Evolutionary conservation across 1,284 basidiomycete genomes (phyloP).

Genomic region (Heliocybe sulcata): DNA sequence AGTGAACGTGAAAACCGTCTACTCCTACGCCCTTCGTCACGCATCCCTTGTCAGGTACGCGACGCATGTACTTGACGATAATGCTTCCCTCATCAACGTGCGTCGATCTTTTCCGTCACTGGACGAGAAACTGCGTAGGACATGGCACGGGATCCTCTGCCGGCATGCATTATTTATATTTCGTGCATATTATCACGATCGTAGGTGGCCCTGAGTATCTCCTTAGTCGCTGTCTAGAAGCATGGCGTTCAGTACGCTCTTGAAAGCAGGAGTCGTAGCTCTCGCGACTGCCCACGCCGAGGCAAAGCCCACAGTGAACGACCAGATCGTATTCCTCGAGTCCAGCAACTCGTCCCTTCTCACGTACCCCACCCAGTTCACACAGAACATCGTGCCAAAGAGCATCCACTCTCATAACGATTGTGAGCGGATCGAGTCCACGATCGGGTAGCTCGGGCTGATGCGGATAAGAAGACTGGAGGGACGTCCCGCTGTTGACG

Average conservation of each 20-base stretch:
- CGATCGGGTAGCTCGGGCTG: background rate
- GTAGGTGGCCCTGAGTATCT: background rate
- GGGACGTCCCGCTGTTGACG: conserved; percentile 42
- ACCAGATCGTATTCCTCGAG: conserved; percentile 32
- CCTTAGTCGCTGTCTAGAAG: background rate
- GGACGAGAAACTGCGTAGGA: background rate
- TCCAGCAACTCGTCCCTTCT: conserved; percentile 33
- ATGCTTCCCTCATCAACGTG: background rate
- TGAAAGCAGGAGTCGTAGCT: conserved; percentile 4
- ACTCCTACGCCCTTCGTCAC: too few relatives aligned
- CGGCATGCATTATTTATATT: too few relatives aligned
- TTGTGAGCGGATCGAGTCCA: conserved; percentile 24
- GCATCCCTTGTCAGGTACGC: too few relatives aligned
- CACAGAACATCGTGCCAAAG: conserved; percentile 43
- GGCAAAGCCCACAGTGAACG: conserved; percentile 23
- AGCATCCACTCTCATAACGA: conserved; percentile 49
- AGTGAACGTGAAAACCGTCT: too few relatives aligned
- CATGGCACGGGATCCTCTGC: background rate
- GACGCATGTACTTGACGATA: background rate
- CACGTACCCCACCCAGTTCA: conserved; percentile 42
- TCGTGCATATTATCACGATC: background rate
- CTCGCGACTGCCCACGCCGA: background rate
- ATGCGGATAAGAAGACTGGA: conserved; percentile 33
- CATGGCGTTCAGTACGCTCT: background rate
- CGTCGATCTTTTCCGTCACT: background rate